phyloP scores from a whole-genome alignment of 352 stramenopile genomes.

The Chrysophaeum taylorii region DNA sequence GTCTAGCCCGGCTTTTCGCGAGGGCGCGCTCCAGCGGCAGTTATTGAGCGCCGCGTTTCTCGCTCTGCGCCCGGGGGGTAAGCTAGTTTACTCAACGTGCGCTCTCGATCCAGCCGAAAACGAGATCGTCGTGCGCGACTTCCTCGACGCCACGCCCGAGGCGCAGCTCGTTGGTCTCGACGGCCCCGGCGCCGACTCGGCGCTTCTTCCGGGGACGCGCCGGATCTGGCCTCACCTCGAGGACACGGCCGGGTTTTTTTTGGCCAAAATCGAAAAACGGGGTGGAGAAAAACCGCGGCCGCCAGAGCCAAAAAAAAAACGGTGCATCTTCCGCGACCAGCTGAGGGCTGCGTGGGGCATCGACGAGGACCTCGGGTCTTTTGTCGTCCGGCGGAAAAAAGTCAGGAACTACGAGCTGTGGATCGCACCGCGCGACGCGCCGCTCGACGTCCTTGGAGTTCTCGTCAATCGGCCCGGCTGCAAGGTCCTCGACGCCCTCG shows the following conservation, averaged over 20 bases:
- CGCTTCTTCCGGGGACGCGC: background rate
- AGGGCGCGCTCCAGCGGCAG: no score
- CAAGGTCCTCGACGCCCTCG: slow-evolving; percentile 10
- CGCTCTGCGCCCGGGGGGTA: background rate
- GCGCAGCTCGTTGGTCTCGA: background rate
- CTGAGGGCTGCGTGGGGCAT: background rate
- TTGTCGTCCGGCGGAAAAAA: no score
- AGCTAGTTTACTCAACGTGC: slow-evolving; percentile 10
- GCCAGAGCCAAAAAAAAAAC: background rate
- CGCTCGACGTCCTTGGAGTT: background rate
- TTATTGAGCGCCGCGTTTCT: background rate
- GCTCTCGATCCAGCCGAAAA: background rate
- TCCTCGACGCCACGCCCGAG: slow-evolving; percentile 1
- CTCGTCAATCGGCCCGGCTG: background rate
- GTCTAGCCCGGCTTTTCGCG: no score
- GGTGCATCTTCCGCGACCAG: background rate
- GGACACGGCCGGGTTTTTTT: slow-evolving; percentile 5
- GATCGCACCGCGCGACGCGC: background rate
- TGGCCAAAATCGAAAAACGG: background rate
- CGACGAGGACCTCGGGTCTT: background rate
- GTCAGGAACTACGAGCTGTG: no score
- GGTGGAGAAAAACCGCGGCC: background rate
- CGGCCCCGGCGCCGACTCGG: background rate
- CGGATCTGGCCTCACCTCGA: background rate
- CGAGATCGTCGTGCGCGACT: background rate